phyloP scores from a whole-genome alignment of 768 basidiomycete genomes.

The Rhodotorula paludigena region DNA sequence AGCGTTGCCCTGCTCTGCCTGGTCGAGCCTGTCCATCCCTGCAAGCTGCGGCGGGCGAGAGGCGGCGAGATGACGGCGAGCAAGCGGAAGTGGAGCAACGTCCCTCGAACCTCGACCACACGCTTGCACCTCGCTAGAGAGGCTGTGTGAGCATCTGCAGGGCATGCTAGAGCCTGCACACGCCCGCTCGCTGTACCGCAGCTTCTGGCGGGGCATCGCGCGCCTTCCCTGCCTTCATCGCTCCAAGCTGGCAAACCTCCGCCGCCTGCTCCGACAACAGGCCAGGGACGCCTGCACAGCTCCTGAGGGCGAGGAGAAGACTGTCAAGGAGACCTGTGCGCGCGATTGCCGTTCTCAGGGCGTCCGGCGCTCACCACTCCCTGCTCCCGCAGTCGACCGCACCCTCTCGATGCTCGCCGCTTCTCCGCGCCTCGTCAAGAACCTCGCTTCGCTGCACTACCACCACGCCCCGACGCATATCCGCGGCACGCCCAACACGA shows the following conservation, averaged over 20 bases:
- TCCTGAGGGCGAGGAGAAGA: fast-evolving
- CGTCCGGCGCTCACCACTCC: background rate
- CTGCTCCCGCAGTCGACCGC: background rate
- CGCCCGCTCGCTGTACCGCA: slow-evolving; percentile 1
- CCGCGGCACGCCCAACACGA: background rate
- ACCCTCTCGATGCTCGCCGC: slow-evolving; percentile 13
- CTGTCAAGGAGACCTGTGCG: background rate
- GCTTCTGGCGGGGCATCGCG: background rate
- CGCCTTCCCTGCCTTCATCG: background rate
- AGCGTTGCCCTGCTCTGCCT: background rate
- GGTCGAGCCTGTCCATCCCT: too few relatives aligned
- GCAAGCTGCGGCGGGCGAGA: too few relatives aligned
- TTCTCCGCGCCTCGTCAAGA: background rate
- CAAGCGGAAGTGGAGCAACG: too few relatives aligned
- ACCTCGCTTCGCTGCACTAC: slow-evolving; percentile 23
- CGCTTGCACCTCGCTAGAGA: background rate
- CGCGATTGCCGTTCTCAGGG: too few relatives aligned
- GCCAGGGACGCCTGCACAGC: background rate
- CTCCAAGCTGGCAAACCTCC: background rate
- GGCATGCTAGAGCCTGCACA: background rate
- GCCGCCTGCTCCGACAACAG: background rate
- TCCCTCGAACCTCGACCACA: too few relatives aligned
- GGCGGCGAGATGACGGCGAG: too few relatives aligned
- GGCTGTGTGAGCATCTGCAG: too few relatives aligned
- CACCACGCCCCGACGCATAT: slow-evolving; percentile 20